Conservation (phyloP, 495 filamentous ascomycete species). For the Podospora sp. region DNA sequence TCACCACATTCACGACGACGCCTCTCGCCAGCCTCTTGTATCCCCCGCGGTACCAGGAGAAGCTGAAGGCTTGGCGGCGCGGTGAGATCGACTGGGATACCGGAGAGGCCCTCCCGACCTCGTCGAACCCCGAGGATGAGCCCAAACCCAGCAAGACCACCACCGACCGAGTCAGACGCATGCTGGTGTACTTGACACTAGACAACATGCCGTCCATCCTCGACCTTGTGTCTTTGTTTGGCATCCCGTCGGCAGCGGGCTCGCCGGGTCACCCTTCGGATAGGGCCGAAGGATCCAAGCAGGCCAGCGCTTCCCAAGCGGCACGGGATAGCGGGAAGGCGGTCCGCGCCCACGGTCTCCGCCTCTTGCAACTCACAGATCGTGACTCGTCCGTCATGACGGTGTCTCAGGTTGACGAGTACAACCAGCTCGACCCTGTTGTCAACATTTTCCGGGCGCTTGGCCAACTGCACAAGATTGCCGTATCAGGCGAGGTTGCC, state of each 20-base stretch:
- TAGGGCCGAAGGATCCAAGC: neutral
- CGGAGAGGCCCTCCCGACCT: neutral
- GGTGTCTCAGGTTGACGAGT: conserved; percentile 26
- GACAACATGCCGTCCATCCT: conserved; percentile 23
- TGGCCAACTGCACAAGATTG: conserved; percentile 79
- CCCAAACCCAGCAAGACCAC: neutral
- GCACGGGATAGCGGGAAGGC: conserved; percentile 6
- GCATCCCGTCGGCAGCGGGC: neutral
- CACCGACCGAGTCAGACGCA: neutral
- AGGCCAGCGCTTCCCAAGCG: conserved; percentile 29
- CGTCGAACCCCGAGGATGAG: neutral
- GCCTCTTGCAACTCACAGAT: neutral
- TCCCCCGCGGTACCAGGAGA: conserved; percentile 86
- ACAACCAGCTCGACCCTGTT: conserved; percentile 77
- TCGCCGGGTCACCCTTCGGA: neutral
- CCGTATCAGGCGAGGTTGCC: conserved; percentile 76
- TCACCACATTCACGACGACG: conserved; percentile 89
- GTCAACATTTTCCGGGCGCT: conserved; percentile 91
- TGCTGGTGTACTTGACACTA: conserved; percentile 49
- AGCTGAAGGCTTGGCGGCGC: conserved; percentile 82
- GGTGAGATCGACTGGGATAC: conserved; percentile 93
- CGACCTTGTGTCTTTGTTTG: conserved; percentile 10
- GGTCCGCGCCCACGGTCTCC: conserved; percentile 4
- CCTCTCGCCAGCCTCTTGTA: conserved; percentile 80
- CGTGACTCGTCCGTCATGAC: conserved; percentile 10